phyloP scores from a whole-genome alignment of 2,329 filamentous ascomycete species.

The Neospermospora avenae region DNA sequence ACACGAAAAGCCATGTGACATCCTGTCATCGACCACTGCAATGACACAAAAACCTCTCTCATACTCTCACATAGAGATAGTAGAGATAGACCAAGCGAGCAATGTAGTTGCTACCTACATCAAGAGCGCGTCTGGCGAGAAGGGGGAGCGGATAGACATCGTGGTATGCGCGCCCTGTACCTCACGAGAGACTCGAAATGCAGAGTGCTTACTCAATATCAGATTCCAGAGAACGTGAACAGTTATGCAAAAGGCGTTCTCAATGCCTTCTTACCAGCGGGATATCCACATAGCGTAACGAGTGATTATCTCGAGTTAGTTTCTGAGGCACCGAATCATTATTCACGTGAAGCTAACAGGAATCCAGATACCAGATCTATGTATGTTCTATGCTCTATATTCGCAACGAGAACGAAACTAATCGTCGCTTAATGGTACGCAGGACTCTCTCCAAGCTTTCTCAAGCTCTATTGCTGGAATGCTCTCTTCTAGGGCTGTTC shows the following conservation, averaged over 20 bases:
- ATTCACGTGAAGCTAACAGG: neutral
- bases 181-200: neutral
- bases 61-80: conserved; percentile 17
- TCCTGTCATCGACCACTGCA: neutral
- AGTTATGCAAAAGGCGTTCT: conserved; percentile 39
- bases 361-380: conserved; percentile 62
- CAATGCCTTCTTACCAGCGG: conserved; percentile 63
- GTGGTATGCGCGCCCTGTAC: conserved; percentile 19
- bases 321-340: neutral
- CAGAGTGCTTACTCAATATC: neutral
- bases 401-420: too few species aligned
- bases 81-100: conserved; percentile 33
- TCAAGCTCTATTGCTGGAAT: conserved; percentile 62
- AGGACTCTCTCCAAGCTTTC: conserved; percentile 64
- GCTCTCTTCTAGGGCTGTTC: conserved; percentile 62
- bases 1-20: neutral
- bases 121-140: conserved; percentile 8
- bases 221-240: conserved; percentile 28
- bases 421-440: conserved; percentile 40
- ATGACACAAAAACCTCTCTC: conserved; percentile 1
- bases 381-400: too few species aligned
- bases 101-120: conserved; percentile 35
- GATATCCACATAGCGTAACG: conserved; percentile 69
- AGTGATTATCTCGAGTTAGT: conserved; percentile 64
- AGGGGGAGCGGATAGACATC: conserved; percentile 26